Percentiles rank a stretch among this genome's conserved stretches.
These are phyloP conservation scores for Crithidia sp. DNA, from an alignment of 208 protist species.

Conservation along the genomic window DNA sequence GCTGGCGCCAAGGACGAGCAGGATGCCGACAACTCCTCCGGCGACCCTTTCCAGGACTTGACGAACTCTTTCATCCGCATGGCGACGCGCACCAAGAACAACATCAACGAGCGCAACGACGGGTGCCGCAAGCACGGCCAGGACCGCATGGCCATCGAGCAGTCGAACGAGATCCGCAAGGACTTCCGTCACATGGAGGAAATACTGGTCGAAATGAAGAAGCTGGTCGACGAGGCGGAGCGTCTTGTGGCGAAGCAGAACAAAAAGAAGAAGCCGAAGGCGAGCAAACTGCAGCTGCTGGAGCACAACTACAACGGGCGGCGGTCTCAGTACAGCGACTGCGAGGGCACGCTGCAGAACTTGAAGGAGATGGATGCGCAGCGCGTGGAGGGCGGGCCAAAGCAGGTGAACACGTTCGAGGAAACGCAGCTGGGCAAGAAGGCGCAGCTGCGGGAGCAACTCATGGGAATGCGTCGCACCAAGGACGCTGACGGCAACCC, in stretches of 20 bases:
- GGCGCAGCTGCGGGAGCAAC: slow-evolving; percentile 58
- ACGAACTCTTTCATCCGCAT: slow-evolving; percentile 51
- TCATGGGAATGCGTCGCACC: slow-evolving; percentile 46
- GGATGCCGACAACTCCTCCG: slow-evolving; percentile 34
- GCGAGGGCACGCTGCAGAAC: slow-evolving; percentile 49
- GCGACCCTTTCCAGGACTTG: slow-evolving; percentile 65
- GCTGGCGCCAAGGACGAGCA: slow-evolving; percentile 60
- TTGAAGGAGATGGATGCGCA: slow-evolving; percentile 59
- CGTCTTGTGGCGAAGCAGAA: slow-evolving; percentile 44
- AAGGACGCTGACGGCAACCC: slow-evolving; percentile 18
- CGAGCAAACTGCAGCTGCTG: slow-evolving; percentile 48
- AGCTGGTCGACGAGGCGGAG: slow-evolving; percentile 54
- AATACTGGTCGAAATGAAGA: slow-evolving; percentile 52
- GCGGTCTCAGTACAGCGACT: slow-evolving; percentile 50
- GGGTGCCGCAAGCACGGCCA: slow-evolving; percentile 51
- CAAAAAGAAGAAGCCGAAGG: slow-evolving; percentile 57
- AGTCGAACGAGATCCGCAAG: slow-evolving; percentile 68
- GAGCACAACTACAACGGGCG: slow-evolving; percentile 47
- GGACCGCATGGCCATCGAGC: slow-evolving; percentile 66
- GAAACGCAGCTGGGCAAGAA: slow-evolving; percentile 58
- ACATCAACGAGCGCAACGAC: slow-evolving; percentile 70
- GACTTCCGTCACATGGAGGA: slow-evolving; percentile 66
- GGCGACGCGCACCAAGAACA: slow-evolving; percentile 50
- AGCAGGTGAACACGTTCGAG: slow-evolving; percentile 42
- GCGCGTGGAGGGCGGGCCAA: slow-evolving; percentile 32